phyloP scores from a whole-genome alignment of 495 filamentous ascomycete genomes.

The Aspergillus diversus region DNA sequence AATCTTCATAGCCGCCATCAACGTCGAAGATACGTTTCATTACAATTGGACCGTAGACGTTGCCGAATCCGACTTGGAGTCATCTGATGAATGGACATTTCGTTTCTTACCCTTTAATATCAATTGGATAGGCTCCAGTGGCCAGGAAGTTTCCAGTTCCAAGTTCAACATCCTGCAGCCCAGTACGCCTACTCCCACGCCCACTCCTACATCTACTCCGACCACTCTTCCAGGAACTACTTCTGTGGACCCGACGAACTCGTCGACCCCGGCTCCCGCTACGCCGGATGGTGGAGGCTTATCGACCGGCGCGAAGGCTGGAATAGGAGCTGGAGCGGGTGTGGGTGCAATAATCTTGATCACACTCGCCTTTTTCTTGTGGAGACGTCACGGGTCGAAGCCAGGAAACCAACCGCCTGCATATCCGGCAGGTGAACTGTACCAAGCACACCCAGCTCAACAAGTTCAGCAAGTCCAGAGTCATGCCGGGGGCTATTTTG shows the following conservation, averaged over 20 bases:
- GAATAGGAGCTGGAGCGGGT: slow-evolving; percentile 14
- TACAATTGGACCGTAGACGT: slow-evolving; percentile 18
- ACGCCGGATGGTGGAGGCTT: background rate
- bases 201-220: background rate
- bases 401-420: background rate
- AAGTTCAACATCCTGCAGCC: slow-evolving; percentile 10
- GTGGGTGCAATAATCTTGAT: slow-evolving; percentile 3
- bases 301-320: slow-evolving; percentile 14
- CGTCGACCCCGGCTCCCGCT: background rate
- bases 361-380: slow-evolving; percentile 7
- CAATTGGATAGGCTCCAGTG: background rate
- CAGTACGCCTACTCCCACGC: background rate
- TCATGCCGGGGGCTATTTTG: background rate
- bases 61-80: slow-evolving; percentile 6
- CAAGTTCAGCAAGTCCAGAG: background rate
- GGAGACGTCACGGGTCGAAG: background rate
- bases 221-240: background rate
- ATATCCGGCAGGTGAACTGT: background rate
- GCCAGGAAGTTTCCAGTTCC: slow-evolving; percentile 16
- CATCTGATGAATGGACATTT: slow-evolving; percentile 9
- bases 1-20: slow-evolving; percentile 4
- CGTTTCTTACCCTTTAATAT: slow-evolving; percentile 17
- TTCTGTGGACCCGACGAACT: background rate
- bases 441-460: background rate
- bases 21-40: slow-evolving; percentile 3